Evolutionary conservation across 148 eudicot genomes (phyloP).

Genomic region (Dysphania ambrosioides): DNA sequence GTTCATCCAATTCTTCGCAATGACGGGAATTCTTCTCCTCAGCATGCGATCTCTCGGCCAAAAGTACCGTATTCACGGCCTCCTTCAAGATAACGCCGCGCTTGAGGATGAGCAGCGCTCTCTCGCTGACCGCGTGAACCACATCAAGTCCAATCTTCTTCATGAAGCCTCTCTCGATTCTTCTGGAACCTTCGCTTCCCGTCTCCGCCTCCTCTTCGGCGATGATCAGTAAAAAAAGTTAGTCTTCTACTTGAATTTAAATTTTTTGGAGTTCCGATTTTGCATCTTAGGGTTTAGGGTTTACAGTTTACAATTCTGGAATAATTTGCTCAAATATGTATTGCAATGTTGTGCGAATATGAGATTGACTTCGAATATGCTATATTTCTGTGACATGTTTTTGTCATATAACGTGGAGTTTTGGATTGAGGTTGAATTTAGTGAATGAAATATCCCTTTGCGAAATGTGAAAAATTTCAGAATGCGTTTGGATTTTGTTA

Average conservation of each 20-base stretch:
- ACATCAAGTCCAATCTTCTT: constrained; percentile 45
- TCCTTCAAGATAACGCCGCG: constrained; percentile 44
- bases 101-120: constrained; percentile 45
- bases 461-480: no score
- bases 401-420: no score
- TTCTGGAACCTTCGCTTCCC: constrained; percentile 49
- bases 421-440: constrained; percentile 9
- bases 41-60: constrained; percentile 64
- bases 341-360: no score
- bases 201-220: constrained; percentile 50
- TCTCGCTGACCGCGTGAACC: constrained; percentile 42
- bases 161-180: constrained; percentile 59
- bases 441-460: neutral
- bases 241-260: constrained; percentile 25
- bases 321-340: no score
- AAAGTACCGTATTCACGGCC: constrained; percentile 65
- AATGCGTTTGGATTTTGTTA: neutral
- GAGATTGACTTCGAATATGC: neutral
- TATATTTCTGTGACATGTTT: no score
- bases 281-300: constrained; percentile 17
- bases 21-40: constrained; percentile 67
- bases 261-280: neutral
- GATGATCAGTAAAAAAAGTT: constrained; percentile 31
- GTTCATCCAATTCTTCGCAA: constrained; percentile 71
- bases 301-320: constrained; percentile 10